Conservation (phyloP, 805 yeast genomes). For the Lachancea lanzarotensis region DNA sequence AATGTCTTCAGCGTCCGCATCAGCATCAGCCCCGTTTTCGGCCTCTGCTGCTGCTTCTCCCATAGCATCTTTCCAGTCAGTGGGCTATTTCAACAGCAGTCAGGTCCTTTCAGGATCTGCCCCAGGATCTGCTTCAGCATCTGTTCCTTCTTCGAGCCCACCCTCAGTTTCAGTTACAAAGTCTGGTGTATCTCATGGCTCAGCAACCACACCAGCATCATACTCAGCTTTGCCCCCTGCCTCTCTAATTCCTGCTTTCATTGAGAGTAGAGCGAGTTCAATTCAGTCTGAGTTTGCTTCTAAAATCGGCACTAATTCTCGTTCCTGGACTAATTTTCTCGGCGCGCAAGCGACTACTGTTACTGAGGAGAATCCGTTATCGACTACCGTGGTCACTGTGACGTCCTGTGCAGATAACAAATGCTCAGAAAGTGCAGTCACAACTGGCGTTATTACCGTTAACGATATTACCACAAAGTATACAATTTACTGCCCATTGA, state of each 20-base stretch:
- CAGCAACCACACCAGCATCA: too few relatives aligned
- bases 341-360: too few relatives aligned
- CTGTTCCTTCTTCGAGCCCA: too few relatives aligned
- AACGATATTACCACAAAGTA: slow-evolving; percentile 1
- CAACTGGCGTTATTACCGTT: slow-evolving; percentile 10
- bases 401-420: slow-evolving; percentile 4
- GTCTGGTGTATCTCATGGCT: too few relatives aligned
- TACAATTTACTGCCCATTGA: slow-evolving; percentile 6
- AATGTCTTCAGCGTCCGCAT: neutral
- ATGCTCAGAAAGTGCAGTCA: slow-evolving; percentile 7
- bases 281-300: too few relatives aligned
- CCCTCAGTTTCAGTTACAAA: too few relatives aligned
- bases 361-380: neutral
- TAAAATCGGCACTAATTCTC: too few relatives aligned
- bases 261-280: too few relatives aligned
- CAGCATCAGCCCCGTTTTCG: neutral
- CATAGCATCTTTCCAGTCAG: neutral
- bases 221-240: too few relatives aligned
- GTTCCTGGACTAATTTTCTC: too few relatives aligned
- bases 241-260: too few relatives aligned
- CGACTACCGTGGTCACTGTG: slow-evolving; percentile 9
- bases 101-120: neutral
- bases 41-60: neutral
- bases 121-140: too few relatives aligned
- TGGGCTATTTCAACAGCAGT: neutral